Conservation (phyloP, 345 rosid genomes). For the Boechera stricta region DNA sequence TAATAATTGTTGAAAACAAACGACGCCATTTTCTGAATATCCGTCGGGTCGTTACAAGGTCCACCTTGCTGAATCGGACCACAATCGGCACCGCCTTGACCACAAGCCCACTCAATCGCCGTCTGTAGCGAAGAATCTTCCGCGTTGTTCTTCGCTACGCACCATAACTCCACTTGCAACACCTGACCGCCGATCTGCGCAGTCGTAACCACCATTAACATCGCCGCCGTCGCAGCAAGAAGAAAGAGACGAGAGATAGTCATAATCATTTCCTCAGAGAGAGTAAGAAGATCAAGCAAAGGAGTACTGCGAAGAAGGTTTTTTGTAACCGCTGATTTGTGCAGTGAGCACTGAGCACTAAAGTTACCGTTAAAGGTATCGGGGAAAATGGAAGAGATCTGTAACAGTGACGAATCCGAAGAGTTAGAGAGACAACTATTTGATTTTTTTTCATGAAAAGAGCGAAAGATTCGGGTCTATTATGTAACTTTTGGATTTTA, state of each 20-base stretch:
- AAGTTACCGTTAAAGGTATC: conserved; percentile 42
- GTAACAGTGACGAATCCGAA: conserved; percentile 30
- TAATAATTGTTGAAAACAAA: conserved; percentile 81
- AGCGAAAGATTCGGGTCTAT: conserved; percentile 13
- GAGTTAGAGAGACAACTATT: neutral
- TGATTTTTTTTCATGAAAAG: neutral
- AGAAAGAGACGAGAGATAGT: conserved; percentile 19
- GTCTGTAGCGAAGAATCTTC: conserved; percentile 68
- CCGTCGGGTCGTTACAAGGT: conserved; percentile 66
- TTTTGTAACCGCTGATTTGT: conserved; percentile 4
- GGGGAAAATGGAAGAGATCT: conserved; percentile 34
- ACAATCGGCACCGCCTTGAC: conserved; percentile 82
- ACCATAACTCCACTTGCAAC: conserved; percentile 56
- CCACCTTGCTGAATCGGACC: conserved; percentile 67
- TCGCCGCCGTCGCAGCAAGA: conserved; percentile 30
- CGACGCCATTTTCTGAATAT: conserved; percentile 72
- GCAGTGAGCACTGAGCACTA: neutral
- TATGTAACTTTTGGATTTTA: conserved; percentile 21
- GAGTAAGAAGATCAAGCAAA: conserved; percentile 23
- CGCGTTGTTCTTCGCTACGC: conserved; percentile 77
- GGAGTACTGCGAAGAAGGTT: neutral
- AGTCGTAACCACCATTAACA: conserved; percentile 21
- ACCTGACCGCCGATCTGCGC: conserved; percentile 41
- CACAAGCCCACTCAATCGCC: conserved; percentile 90
- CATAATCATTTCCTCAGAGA: conserved; percentile 17